Evolutionary conservation across 2,329 filamentous ascomycete species (phyloP).

Genomic region (Lachnellula subtilissima): DNA sequence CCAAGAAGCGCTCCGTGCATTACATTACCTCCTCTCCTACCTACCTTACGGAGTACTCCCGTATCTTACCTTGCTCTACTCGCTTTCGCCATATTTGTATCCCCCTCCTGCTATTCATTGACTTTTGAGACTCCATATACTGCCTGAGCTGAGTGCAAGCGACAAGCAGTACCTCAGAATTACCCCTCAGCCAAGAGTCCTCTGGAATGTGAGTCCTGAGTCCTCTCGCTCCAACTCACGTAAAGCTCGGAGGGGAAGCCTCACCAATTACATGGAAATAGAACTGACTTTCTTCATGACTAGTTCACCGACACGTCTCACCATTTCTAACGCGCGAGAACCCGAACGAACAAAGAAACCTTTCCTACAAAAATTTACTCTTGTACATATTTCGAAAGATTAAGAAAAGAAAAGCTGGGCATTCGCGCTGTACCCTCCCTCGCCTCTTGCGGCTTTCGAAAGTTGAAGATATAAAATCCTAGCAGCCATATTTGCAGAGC

Average conservation of each 20-base stretch:
- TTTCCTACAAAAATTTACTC: too few relatives aligned
- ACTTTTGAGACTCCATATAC: too few relatives aligned
- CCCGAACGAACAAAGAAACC: slow-evolving; percentile 21
- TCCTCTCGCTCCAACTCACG: neutral
- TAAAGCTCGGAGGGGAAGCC: neutral
- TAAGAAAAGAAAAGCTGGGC: neutral
- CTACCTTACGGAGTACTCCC: too few relatives aligned
- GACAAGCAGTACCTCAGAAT: slow-evolving; percentile 9
- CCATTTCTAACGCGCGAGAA: slow-evolving; percentile 11
- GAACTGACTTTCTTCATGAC: slow-evolving; percentile 7
- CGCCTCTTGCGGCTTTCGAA: neutral
- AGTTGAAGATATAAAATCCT: neutral
- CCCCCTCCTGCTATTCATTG: neutral
- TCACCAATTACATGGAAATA: slow-evolving; percentile 6
- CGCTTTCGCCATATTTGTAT: slow-evolving; percentile 15
- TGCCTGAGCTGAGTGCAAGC: neutral
- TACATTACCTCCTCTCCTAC: too few relatives aligned
- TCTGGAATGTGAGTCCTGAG: slow-evolving; percentile 6
- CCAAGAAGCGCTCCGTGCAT: slow-evolving; percentile 23
- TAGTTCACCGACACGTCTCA: slow-evolving; percentile 18
- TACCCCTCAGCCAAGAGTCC: slow-evolving; percentile 11
- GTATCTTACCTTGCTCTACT: neutral
- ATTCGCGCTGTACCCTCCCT: neutral
- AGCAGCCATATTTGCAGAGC: slow-evolving; percentile 13
- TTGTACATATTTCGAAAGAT: slow-evolving; percentile 1